Percentiles rank a stretch among this genome's conserved stretches.
phyloP scores from a whole-genome alignment of 352 stramenopile species.

The Globisporangium spiculum region DNA sequence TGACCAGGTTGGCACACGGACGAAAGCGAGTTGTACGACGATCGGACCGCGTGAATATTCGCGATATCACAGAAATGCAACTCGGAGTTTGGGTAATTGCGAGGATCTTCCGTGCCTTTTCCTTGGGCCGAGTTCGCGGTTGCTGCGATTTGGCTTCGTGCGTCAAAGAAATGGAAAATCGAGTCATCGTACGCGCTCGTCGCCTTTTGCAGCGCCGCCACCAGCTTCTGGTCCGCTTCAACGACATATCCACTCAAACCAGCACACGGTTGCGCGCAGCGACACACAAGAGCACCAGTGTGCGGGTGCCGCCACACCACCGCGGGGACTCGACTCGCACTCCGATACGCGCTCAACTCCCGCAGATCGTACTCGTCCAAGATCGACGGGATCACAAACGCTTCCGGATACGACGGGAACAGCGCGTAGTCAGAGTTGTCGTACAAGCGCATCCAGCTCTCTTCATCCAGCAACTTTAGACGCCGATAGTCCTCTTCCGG shows the following conservation, averaged over 20 bases:
- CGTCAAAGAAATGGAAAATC: conserved; percentile 87
- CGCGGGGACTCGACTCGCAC: conserved; percentile 90
- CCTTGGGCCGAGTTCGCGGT: conserved; percentile 83
- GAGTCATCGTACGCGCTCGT: conserved; percentile 54
- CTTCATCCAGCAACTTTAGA: conserved; percentile 74
- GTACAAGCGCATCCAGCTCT: conserved; percentile 80
- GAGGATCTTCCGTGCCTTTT: conserved; percentile 89
- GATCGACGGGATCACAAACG: conserved; percentile 91
- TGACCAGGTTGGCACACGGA: conserved; percentile 73
- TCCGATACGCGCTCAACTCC: conserved; percentile 90
- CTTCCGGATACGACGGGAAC: conserved; percentile 93
- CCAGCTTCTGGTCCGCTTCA: conserved; percentile 79
- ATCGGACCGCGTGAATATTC: conserved; percentile 98
- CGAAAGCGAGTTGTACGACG: conserved; percentile 78
- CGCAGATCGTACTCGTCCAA: conserved; percentile 90
- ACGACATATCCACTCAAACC: conserved; percentile 81
- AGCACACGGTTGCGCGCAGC: conserved; percentile 82
- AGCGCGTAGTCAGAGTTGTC: conserved; percentile 88
- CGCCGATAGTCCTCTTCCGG: conserved; percentile 78
- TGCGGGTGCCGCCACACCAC: conserved; percentile 92
- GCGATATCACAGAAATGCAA: conserved; percentile 98
- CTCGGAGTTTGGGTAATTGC: conserved; percentile 94
- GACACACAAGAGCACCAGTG: conserved; percentile 88
- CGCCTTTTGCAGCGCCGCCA: conserved; percentile 65
- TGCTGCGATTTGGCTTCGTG: conserved; percentile 80